Evolutionary conservation across 2,329 filamentous ascomycete species (phyloP).

Genomic region (Huntiella decipiens): DNA sequence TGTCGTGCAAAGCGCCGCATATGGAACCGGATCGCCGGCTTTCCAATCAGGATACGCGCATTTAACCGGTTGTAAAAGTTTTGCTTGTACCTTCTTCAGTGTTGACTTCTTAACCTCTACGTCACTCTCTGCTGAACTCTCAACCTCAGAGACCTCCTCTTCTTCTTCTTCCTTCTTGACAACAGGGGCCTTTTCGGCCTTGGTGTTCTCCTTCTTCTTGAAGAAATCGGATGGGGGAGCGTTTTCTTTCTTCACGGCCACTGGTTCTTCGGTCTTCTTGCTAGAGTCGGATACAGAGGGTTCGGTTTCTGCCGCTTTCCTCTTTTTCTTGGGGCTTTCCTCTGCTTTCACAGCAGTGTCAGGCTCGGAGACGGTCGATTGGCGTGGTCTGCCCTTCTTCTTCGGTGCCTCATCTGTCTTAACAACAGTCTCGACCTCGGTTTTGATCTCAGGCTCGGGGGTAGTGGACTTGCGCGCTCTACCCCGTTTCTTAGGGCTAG

Average conservation of each 20-base stretch:
- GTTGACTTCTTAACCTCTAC: constrained; percentile 60
- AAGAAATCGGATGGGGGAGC: neutral
- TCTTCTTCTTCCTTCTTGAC: constrained; percentile 23
- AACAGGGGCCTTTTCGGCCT: constrained; percentile 20
- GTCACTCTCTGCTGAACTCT: constrained; percentile 21
- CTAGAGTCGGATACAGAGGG: neutral
- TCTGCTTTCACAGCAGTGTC: too few relatives aligned
- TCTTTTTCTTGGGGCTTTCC: too few relatives aligned
- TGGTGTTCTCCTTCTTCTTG: constrained; percentile 15
- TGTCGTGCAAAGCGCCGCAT: constrained; percentile 81
- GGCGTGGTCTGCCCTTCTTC: constrained; percentile 25
- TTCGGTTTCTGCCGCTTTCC: neutral
- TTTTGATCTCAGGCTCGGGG: constrained; percentile 14
- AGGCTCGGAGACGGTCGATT: neutral
- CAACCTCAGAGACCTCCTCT: constrained; percentile 23
- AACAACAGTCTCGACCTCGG: constrained; percentile 28
- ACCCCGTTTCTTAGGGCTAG: neutral
- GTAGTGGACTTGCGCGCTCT: neutral
- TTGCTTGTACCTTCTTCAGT: constrained; percentile 62
- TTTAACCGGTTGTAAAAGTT: constrained; percentile 46
- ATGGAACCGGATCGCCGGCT: constrained; percentile 71
- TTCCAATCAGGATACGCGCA: constrained; percentile 95
- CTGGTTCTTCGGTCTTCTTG: neutral
- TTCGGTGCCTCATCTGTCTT: constrained; percentile 36
- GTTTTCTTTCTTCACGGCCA: constrained; percentile 10